Evolutionary conservation across 2,329 filamentous ascomycete genomes (phyloP).

Genomic region (Verticillium longisporum): DNA sequence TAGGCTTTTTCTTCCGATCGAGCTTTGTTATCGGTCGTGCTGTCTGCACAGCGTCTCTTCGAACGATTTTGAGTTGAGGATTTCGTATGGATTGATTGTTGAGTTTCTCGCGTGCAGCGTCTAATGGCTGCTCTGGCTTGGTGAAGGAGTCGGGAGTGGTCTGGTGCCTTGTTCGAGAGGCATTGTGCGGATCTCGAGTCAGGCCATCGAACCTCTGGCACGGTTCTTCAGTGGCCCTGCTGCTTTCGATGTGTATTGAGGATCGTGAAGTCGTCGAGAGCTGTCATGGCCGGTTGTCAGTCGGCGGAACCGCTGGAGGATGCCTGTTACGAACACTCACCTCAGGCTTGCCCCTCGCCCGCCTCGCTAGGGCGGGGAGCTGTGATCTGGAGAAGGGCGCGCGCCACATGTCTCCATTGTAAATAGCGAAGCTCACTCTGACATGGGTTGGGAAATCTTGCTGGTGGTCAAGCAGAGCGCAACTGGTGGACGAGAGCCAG

Average conservation of each 20-base stretch:
- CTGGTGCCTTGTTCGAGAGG: background rate
- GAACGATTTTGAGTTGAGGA: background rate
- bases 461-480: background rate
- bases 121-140: background rate
- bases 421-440: background rate
- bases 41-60: background rate
- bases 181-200: background rate
- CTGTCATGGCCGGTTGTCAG: background rate
- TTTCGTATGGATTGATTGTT: background rate
- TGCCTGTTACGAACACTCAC: background rate
- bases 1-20: background rate
- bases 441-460: background rate
- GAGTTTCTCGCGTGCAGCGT: background rate
- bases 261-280: background rate
- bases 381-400: slow-evolving; percentile 5
- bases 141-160: background rate
- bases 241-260: background rate
- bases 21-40: background rate
- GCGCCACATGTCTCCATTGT: slow-evolving; percentile 12
- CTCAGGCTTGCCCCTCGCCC: slow-evolving; percentile 2
- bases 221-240: background rate
- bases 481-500: background rate
- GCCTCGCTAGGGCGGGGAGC: slow-evolving; percentile 5
- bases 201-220: background rate
- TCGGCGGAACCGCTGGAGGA: background rate